phyloP scores from a whole-genome alignment of 106 monocot genomes.

The Phalaenopsis equestris region DNA sequence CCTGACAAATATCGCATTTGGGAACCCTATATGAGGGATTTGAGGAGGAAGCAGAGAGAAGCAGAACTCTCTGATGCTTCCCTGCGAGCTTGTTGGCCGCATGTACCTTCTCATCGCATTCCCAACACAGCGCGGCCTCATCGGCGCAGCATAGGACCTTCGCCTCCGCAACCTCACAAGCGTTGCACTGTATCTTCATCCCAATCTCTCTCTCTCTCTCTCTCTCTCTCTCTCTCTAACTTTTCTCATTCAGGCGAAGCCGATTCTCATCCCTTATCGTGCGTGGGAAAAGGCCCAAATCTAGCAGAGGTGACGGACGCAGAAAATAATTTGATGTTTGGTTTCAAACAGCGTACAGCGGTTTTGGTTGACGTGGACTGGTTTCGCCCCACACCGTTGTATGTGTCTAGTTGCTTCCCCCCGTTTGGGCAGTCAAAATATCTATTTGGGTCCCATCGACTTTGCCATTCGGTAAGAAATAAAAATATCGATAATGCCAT shows the following conservation, averaged over 20 bases:
- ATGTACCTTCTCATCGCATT: constrained; percentile 71
- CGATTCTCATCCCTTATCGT: background rate
- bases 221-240: background rate
- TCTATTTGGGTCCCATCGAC: too few species aligned
- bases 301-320: background rate
- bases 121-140: constrained; percentile 85
- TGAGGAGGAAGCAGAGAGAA: constrained; percentile 14
- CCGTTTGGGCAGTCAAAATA: background rate
- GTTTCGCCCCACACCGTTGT: background rate
- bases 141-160: constrained; percentile 83
- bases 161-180: constrained; percentile 74
- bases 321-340: background rate
- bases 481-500: too few species aligned
- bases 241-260: background rate
- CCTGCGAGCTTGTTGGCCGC: constrained; percentile 83
- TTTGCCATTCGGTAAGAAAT: too few species aligned
- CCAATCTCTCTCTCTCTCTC: background rate
- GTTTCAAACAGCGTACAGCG: background rate
- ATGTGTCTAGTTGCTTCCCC: background rate
- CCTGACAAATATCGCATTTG: constrained; percentile 64
- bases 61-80: constrained; percentile 74
- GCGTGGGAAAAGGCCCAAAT: background rate
- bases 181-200: constrained; percentile 94
- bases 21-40: constrained; percentile 12
- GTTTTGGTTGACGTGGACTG: background rate